Base-by-base conservation (phyloP, 2,329 filamentous ascomycete species). In the Lanzia echinophila region DNA sequence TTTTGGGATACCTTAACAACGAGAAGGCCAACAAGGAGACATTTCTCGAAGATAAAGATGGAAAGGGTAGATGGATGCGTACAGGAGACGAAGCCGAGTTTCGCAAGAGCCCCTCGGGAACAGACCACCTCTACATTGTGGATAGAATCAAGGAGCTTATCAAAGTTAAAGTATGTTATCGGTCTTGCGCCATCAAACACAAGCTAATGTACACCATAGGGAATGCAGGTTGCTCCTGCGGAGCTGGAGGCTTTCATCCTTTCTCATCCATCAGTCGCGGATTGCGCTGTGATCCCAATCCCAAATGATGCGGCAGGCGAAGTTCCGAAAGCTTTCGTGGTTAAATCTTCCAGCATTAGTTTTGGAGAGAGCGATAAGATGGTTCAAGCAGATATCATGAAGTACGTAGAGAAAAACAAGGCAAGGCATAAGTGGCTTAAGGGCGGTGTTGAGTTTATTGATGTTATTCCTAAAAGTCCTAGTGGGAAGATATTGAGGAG, bases 81-180 rank as follows among this genome's bases (percentile, higher is more conserved):
- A 96, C 91, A 0, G 91, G 91, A 6, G 91, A 96, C 63, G 88
- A 95, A 67, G 89, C 86, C 0, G 74, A 92, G 3, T 73, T 95
- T 11, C 77, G 79, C 2, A 78, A 80, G 63, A 75, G 81, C 7
- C 77, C 81, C 0, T 73, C 75, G 2, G 89, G 88, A 2, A 73
- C 84, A 59, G 89, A 96, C 69, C 91, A 96, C 65, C 68, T 96
- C 47, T 86, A 90, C 67, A 86, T 96, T 55, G 86, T 90, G 1
- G 91, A 96, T 67, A 82, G 91, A 5, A 85, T 87, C 64, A 88
- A 87, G 72, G 83, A 90, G 65, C 73, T 89, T 49, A 89, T 90
- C 70, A 89, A 89, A 68, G 86, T 88, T 65, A 88, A 88, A 75
- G 84, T 85, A 71, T 19, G 68, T 41, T 22, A 41, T 31, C 17